phyloP scores from a whole-genome alignment of 106 monocot species.

The Chionographis japonica region DNA sequence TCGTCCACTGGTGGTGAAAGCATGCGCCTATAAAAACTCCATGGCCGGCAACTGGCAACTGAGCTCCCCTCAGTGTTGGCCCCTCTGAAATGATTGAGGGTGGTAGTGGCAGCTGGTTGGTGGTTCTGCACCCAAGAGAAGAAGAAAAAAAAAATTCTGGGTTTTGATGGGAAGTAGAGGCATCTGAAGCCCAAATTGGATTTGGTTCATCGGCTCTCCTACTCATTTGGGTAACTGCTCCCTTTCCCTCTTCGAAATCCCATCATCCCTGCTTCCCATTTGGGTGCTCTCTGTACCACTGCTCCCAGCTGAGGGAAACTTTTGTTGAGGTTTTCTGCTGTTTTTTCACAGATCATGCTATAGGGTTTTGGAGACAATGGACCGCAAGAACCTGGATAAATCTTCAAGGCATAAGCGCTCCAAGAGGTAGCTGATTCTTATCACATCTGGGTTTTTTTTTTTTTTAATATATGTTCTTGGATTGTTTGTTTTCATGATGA shows the following conservation, averaged over 20 bases:
- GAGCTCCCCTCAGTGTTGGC: neutral
- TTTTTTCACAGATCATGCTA: too few relatives aligned
- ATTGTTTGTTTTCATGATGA: neutral
- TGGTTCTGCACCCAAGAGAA: neutral
- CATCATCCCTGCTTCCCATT: neutral
- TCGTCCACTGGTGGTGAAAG: too few relatives aligned
- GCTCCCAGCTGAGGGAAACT: neutral
- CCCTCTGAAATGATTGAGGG: neutral
- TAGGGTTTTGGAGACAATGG: slow-evolving; percentile 9
- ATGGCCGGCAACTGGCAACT: neutral
- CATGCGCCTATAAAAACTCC: neutral
- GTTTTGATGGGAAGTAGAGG: slow-evolving; percentile 1
- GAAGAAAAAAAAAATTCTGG: too few relatives aligned
- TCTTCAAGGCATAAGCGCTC: slow-evolving; percentile 45
- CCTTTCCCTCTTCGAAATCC: neutral
- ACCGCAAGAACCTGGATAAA: slow-evolving; percentile 4
- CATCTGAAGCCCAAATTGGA: slow-evolving; percentile 7
- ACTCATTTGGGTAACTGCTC: neutral
- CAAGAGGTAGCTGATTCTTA: slow-evolving; percentile 48
- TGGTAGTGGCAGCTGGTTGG: too few relatives aligned
- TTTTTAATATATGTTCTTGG: neutral
- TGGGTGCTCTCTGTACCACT: neutral
- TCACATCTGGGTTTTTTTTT: neutral
- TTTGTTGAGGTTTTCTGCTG: too few relatives aligned
- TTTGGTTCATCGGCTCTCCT: neutral